Conservation (phyloP, 2,329 filamentous ascomycete genomes). For the Beauveria brongniartii region DNA sequence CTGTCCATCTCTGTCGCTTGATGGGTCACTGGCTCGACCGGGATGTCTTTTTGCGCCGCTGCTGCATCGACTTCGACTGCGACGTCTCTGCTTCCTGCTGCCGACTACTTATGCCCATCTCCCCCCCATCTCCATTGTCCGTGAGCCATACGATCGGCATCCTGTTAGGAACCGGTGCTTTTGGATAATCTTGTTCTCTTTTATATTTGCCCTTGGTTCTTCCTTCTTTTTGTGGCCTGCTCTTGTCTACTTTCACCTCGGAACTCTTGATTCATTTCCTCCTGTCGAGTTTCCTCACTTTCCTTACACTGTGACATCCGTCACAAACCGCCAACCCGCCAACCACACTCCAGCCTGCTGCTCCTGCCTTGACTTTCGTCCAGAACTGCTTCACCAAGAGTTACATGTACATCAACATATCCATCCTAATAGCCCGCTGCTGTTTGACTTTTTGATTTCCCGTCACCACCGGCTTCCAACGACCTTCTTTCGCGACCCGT, state of each 20-base stretch:
- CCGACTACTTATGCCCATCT: constrained; percentile 39
- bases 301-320: constrained; percentile 30
- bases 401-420: constrained; percentile 23
- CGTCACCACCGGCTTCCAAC: background rate
- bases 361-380: constrained; percentile 11
- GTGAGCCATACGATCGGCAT: constrained; percentile 40
- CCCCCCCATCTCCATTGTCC: constrained; percentile 32
- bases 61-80: constrained; percentile 2
- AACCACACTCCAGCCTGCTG: background rate
- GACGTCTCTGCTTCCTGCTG: background rate
- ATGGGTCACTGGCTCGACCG: constrained; percentile 4
- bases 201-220: constrained; percentile 41
- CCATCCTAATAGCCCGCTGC: constrained; percentile 12
- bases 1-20: constrained; percentile 11
- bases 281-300: constrained; percentile 36
- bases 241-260: constrained; percentile 13
- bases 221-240: constrained; percentile 41
- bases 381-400: constrained; percentile 14
- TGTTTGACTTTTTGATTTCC: constrained; percentile 13
- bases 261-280: constrained; percentile 20
- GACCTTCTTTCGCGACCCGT: constrained; percentile 5
- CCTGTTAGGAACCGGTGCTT: constrained; percentile 34
- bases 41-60: constrained; percentile 3
- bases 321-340: background rate
- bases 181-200: constrained; percentile 35